These are phyloP conservation scores for Aristolochia fimbriata DNA, from an alignment of 164 flowering plant genomes.

Conservation along the genomic window DNA sequence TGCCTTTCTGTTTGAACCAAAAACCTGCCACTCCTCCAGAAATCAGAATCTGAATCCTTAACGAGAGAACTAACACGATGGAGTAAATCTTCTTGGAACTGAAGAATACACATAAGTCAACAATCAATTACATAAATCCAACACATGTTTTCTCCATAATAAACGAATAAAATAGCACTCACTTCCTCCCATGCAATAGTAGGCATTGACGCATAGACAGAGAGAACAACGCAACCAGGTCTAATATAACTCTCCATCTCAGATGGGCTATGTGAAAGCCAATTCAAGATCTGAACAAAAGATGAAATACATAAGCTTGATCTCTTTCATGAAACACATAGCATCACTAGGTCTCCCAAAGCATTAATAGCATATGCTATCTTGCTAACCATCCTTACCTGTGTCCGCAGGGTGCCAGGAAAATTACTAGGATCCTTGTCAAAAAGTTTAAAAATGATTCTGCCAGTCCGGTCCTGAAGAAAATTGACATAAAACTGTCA, in stretches of 20 bases:
- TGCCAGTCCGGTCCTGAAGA: slow-evolving; percentile 65
- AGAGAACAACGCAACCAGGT: slow-evolving; percentile 86
- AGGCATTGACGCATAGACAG: slow-evolving; percentile 65
- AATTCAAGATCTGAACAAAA: slow-evolving; percentile 50
- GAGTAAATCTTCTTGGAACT: slow-evolving; percentile 62
- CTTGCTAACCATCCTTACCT: slow-evolving; percentile 27
- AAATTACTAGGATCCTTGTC: slow-evolving; percentile 83
- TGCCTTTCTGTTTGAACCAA: slow-evolving; percentile 47
- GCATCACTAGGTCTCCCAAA: background rate
- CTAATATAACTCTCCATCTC: slow-evolving; percentile 94
- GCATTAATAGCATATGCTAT: background rate
- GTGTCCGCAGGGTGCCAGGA: slow-evolving; percentile 49
- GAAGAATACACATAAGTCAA: slow-evolving; percentile 9
- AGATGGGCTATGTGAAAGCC: slow-evolving; percentile 86
- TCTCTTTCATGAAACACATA: background rate
- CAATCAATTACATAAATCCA: slow-evolving; percentile 12
- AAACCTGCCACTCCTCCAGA: slow-evolving; percentile 83
- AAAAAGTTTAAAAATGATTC: slow-evolving; percentile 73
- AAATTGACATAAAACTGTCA: background rate
- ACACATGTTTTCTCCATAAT: slow-evolving; percentile 2
- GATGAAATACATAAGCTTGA: background rate
- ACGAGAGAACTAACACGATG: slow-evolving; percentile 37
- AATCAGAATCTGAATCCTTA: slow-evolving; percentile 38
- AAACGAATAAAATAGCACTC: slow-evolving; percentile 21
- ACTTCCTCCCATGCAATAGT: slow-evolving; percentile 71